Evolutionary conservation across 108 stramenopile genomes (phyloP).

Genomic region (Bacterosira constricta): DNA sequence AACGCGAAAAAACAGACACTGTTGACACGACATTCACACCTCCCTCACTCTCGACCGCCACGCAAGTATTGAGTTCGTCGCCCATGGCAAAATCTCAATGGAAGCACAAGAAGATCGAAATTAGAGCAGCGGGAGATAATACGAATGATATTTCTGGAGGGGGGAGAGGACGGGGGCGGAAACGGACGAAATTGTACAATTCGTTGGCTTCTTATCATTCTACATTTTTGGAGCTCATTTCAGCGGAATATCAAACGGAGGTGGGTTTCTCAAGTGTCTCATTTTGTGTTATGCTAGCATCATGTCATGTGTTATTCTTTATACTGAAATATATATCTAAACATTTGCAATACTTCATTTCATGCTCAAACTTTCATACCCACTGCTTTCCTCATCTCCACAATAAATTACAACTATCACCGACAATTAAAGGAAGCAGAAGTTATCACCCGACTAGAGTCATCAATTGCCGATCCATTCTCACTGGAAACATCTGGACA

Average conservation of each 20-base stretch:
- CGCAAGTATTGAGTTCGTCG: conserved; percentile 51
- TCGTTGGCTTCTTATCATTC: conserved; percentile 74
- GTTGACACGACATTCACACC: conserved; percentile 24
- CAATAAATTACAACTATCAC: too few species aligned
- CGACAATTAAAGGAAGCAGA: too few species aligned
- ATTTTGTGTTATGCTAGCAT: too few species aligned
- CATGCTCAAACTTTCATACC: too few species aligned
- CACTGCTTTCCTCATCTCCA: too few species aligned
- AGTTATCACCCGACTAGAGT: conserved; percentile 70
- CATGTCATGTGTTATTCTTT: too few species aligned
- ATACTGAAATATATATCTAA: too few species aligned
- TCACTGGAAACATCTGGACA: conserved; percentile 67
- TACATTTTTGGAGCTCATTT: conserved; percentile 68
- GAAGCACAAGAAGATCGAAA: conserved; percentile 50
- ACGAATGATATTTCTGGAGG: conserved; percentile 6
- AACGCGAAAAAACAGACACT: conserved; percentile 49
- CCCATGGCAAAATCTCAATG: conserved; percentile 64
- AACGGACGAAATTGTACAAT: conserved; percentile 75
- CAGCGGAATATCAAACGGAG: conserved; percentile 75
- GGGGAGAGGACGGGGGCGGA: conserved; percentile 75
- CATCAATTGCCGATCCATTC: conserved; percentile 74
- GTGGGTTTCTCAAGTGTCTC: conserved; percentile 37
- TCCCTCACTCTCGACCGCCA: background rate
- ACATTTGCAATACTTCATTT: too few species aligned
- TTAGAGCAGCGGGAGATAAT: conserved; percentile 1